Conservation (phyloP, 495 filamentous ascomycete species). For the Chaetomium cochliodes region DNA sequence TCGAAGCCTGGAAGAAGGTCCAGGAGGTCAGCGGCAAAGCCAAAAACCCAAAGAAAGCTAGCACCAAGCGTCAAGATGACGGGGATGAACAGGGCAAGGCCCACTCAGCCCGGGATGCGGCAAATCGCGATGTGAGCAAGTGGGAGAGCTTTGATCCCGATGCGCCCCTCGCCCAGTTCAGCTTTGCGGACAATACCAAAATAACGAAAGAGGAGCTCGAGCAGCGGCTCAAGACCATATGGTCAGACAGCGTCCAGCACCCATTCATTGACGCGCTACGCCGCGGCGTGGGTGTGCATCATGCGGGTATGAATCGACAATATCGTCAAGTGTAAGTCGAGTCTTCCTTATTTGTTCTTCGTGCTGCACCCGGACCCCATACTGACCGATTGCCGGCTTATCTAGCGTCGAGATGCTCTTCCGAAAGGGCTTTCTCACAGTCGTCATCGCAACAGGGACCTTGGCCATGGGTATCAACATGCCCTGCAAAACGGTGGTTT, state of each 20-base stretch:
- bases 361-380: neutral
- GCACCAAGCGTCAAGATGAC: conserved; percentile 33
- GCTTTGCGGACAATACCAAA: conserved; percentile 61
- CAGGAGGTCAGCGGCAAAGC: conserved; percentile 38
- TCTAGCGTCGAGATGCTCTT: conserved; percentile 64
- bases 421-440: conserved; percentile 66
- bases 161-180: conserved; percentile 59
- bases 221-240: conserved; percentile 46
- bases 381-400: conserved; percentile 35
- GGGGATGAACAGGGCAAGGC: conserved; percentile 35
- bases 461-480: conserved; percentile 79
- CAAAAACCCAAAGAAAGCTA: conserved; percentile 39
- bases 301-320: conserved; percentile 72
- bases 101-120: conserved; percentile 29
- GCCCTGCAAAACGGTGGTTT: conserved; percentile 80
- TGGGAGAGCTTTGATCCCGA: conserved; percentile 65
- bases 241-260: conserved; percentile 42
- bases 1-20: conserved; percentile 51
- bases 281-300: conserved; percentile 72
- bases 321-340: conserved; percentile 57
- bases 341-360: neutral
- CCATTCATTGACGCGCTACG: conserved; percentile 56
- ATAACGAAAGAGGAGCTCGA: conserved; percentile 54
- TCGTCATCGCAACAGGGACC: conserved; percentile 77
- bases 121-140: conserved; percentile 50